phyloP scores from a whole-genome alignment of 192 early-diverging fungal species.

The Backusella liffmaniae region DNA sequence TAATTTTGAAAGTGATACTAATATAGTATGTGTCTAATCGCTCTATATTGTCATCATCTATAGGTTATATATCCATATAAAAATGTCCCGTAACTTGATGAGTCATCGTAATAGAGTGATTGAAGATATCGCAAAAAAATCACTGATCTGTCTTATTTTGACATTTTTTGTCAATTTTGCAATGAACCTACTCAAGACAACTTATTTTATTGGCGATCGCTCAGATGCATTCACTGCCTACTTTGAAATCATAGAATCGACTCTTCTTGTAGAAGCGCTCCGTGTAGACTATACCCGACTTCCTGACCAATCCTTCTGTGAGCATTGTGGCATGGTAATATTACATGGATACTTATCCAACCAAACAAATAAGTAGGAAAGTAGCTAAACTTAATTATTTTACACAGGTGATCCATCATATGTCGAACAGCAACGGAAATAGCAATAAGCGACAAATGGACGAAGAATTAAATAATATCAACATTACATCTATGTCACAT shows the following conservation, averaged over 20 bases:
- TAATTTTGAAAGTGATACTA: neutral
- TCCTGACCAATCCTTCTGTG: slow-evolving; percentile 17
- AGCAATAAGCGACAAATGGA: neutral
- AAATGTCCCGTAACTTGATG: neutral
- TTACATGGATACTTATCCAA: neutral
- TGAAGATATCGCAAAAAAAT: slow-evolving; percentile 32
- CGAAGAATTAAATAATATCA: slow-evolving; percentile 11
- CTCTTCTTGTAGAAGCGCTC: slow-evolving; percentile 36
- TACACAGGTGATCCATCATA: neutral
- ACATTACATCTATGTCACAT: neutral
- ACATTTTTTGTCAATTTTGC: slow-evolving; percentile 31
- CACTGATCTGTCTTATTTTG: slow-evolving; percentile 33
- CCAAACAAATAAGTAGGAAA: neutral
- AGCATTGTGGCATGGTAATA: slow-evolving; percentile 27
- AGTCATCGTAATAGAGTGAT: slow-evolving; percentile 27
- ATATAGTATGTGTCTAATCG: neutral
- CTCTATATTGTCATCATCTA: neutral
- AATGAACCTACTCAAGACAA: slow-evolving; percentile 39
- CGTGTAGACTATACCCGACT: slow-evolving; percentile 22
- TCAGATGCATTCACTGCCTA: slow-evolving; percentile 35
- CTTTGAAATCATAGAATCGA: slow-evolving; percentile 39
- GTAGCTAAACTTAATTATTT: neutral
- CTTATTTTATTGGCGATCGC: slow-evolving; percentile 20
- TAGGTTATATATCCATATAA: slow-evolving; percentile 30
- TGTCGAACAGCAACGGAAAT: neutral